A percentile compares a stretch with the other conserved stretches of the same genome.
These are phyloP conservation scores for Cystobasidium pallidum DNA, from an alignment of 1,284 basidiomycete species.

Conservation along the genomic window DNA sequence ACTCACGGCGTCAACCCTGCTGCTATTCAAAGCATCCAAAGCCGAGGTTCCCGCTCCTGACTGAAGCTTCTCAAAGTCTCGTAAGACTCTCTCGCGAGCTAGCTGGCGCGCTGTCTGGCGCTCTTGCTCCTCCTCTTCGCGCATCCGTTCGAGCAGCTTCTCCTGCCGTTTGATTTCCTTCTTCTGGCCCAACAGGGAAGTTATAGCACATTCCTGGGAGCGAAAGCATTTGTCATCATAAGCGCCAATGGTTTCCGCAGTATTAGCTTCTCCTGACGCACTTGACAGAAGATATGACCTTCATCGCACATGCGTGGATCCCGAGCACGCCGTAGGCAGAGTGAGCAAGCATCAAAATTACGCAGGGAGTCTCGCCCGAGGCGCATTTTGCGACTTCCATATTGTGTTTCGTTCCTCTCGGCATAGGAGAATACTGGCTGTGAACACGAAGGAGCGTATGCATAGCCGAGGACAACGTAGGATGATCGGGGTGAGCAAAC, in stretches of 20 bases:
- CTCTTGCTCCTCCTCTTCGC: constrained; percentile 74
- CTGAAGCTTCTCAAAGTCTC: constrained; percentile 82
- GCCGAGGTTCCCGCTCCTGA: constrained; percentile 57
- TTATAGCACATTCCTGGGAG: constrained; percentile 61
- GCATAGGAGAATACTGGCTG: constrained; percentile 42
- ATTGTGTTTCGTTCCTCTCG: constrained; percentile 78
- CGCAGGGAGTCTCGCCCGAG: constrained; percentile 58
- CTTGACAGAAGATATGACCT: constrained; percentile 85
- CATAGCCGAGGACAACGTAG: not conserved
- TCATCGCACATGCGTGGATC: constrained; percentile 78
- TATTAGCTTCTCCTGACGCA: constrained; percentile 62
- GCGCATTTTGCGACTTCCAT: constrained; percentile 68
- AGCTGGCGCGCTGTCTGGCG: constrained; percentile 66
- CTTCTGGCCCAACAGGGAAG: constrained; percentile 71
- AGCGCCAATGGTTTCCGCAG: too few relatives aligned
- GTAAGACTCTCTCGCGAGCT: constrained; percentile 79
- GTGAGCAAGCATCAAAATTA: constrained; percentile 46
- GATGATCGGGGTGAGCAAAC: constrained; percentile 5
- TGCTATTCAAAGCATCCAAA: not conserved
- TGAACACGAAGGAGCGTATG: not conserved
- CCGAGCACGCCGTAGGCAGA: constrained; percentile 68
- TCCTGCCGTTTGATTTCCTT: constrained; percentile 85
- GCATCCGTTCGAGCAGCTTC: constrained; percentile 70
- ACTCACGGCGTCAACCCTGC: not conserved
- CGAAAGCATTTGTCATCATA: constrained; percentile 58